phyloP scores from a whole-genome alignment of 139 green algal species.

The Coccomyxa sp. region DNA sequence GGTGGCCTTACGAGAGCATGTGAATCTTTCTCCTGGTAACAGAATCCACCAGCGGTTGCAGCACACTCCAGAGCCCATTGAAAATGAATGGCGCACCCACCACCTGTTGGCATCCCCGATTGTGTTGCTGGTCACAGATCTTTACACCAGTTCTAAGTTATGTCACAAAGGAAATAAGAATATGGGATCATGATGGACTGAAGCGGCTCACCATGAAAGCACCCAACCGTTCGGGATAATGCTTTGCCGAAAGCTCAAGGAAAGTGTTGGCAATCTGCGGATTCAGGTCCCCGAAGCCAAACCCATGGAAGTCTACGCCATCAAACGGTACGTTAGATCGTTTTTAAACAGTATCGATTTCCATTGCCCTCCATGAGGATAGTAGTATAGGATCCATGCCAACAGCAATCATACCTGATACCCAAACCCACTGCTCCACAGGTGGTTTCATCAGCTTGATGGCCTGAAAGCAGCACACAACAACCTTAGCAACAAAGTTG shows the following conservation, averaged over 20 bases:
- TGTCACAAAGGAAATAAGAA: no score
- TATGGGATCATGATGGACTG: no score
- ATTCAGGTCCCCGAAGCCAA: conserved; percentile 51
- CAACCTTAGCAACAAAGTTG: conserved; percentile 32
- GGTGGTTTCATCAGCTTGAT: conserved; percentile 48
- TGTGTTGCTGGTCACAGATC: no score
- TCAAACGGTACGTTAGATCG: no score
- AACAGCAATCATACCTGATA: conserved; percentile 12
- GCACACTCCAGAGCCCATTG: conserved; percentile 54
- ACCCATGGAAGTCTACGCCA: conserved; percentile 60
- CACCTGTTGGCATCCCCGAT: conserved; percentile 9
- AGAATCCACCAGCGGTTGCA: conserved; percentile 57
- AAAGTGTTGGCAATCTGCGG: conserved; percentile 62
- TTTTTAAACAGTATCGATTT: no score
- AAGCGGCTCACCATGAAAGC: conserved; percentile 38
- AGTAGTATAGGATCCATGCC: no score
- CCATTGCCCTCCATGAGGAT: no score
- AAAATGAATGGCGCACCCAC: conserved; percentile 64
- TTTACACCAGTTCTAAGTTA: no score
- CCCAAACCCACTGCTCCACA: conserved; percentile 68
- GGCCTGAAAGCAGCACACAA: conserved; percentile 14
- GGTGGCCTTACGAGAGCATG: conserved; percentile 13
- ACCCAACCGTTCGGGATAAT: conserved; percentile 76
- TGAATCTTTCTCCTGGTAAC: conserved; percentile 68
- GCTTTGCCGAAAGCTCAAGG: conserved; percentile 51